Conservation (phyloP, 176 grass and related monocot genomes). For the Phoenix dactylifera region DNA sequence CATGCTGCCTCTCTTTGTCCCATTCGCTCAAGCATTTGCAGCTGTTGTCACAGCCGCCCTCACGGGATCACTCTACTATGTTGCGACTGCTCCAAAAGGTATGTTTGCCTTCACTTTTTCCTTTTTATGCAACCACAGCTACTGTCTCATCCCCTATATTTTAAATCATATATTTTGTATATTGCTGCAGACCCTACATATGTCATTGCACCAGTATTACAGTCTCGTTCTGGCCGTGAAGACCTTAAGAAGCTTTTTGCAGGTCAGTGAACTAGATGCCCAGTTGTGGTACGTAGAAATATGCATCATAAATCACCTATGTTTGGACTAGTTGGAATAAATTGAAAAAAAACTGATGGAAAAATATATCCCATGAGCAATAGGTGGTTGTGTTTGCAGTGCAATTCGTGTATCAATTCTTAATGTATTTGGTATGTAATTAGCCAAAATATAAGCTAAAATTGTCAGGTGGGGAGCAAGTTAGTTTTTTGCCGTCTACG, state of each 20-base stretch:
- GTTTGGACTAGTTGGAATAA: too few relatives aligned
- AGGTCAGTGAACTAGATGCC: conserved; percentile 22
- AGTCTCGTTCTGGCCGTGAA: conserved; percentile 41
- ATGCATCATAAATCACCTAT: too few relatives aligned
- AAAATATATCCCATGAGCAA: too few relatives aligned
- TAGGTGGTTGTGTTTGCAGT: too few relatives aligned
- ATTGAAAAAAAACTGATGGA: too few relatives aligned
- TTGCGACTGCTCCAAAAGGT: conserved; percentile 84
- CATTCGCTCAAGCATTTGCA: conserved; percentile 92
- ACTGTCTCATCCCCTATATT: neutral
- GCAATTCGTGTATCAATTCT: too few relatives aligned
- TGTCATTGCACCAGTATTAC: conserved; percentile 63
- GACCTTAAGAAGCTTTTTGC: conserved; percentile 84
- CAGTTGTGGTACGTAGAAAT: too few relatives aligned
- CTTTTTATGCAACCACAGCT: neutral
- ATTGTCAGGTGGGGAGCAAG: too few relatives aligned
- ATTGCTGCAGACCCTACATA: conserved; percentile 75
- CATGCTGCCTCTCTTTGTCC: conserved; percentile 72
- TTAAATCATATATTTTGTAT: neutral
- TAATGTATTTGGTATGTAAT: too few relatives aligned
- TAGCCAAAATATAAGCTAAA: too few relatives aligned
- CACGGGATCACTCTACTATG: conserved; percentile 81
- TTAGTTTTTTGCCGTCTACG: too few relatives aligned
- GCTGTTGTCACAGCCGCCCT: conserved; percentile 87
- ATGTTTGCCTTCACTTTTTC: neutral